Percentiles rank a stretch among this genome's conserved stretches.
phyloP scores from a whole-genome alignment of 2,329 filamentous ascomycete genomes.

The Ophiostoma triangulosporum region DNA sequence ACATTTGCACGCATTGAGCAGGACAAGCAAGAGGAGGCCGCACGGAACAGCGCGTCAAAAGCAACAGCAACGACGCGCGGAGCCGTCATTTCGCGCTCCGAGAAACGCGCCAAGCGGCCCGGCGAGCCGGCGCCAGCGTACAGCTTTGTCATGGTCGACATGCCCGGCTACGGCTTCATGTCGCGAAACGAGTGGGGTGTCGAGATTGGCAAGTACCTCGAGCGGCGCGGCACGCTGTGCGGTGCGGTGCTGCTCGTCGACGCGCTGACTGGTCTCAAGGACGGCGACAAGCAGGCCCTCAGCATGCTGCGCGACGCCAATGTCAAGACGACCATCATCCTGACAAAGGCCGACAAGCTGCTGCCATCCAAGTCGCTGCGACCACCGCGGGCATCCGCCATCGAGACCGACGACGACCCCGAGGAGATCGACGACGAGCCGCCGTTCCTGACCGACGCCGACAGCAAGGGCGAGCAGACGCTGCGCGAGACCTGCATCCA shows the following conservation, averaged over 20 bases:
- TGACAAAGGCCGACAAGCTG: conserved; percentile 45
- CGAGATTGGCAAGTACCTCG: conserved; percentile 38
- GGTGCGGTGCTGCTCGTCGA: conserved; percentile 42
- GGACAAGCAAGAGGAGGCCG: background rate
- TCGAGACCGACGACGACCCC: background rate
- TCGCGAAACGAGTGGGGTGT: conserved; percentile 35
- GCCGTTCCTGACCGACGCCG: background rate
- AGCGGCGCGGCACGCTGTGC: conserved; percentile 30
- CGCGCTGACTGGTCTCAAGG: conserved; percentile 36
- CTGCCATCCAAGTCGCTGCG: conserved; percentile 8
- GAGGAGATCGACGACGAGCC: background rate
- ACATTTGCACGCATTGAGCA: conserved; percentile 14
- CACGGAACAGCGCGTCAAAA: background rate
- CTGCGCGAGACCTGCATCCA: conserved; percentile 16
- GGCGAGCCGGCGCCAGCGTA: conserved; percentile 29
- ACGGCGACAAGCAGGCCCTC: conserved; percentile 34
- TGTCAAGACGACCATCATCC: conserved; percentile 33
- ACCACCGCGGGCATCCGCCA: background rate
- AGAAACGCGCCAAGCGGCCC: conserved; percentile 11
- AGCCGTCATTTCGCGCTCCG: conserved; percentile 11
- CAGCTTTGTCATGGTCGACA: conserved; percentile 29
- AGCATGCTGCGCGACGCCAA: conserved; percentile 31
- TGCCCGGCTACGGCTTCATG: conserved; percentile 24
- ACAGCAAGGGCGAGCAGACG: conserved; percentile 1
- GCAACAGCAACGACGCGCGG: background rate